These are phyloP conservation scores for Zygotorulaspora danielsina DNA, from an alignment of 805 yeast genomes.

Conservation along the genomic window DNA sequence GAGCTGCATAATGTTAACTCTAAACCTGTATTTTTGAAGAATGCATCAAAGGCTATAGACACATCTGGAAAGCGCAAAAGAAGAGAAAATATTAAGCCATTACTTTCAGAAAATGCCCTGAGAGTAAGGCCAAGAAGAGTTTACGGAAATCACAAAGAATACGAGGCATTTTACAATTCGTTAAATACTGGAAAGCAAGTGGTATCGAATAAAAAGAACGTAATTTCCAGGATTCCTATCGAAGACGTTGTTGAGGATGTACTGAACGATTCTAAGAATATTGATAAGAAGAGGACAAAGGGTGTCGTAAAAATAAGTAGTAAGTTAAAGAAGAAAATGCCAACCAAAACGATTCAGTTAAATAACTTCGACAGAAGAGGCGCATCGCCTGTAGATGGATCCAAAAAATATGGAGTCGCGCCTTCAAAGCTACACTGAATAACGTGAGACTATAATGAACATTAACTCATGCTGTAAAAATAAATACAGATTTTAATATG, in stretches of 20 bases:
- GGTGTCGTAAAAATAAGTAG: background rate
- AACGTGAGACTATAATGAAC: no score
- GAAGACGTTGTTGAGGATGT: slow-evolving; percentile 18
- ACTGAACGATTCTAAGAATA: slow-evolving; percentile 7
- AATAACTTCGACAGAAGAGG: background rate
- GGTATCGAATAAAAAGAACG: slow-evolving; percentile 9
- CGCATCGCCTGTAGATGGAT: background rate
- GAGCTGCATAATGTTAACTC: background rate
- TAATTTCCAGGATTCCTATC: slow-evolving; percentile 9
- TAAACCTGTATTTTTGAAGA: background rate
- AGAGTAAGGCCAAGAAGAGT: slow-evolving; percentile 5
- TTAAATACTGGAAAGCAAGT: slow-evolving; percentile 10
- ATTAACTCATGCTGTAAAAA: no score
- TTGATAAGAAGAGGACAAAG: background rate
- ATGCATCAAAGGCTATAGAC: background rate
- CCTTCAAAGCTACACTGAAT: background rate
- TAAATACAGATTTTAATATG: no score
- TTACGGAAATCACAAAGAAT: slow-evolving; percentile 15
- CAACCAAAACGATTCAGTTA: background rate
- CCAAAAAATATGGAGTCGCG: background rate
- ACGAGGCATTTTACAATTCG: slow-evolving; percentile 17
- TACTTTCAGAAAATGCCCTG: background rate
- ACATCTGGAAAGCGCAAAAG: background rate
- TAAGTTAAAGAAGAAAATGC: background rate
- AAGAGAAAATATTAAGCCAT: background rate